phyloP scores from a whole-genome alignment of 164 flowering plant genomes.

The Santalum album region DNA sequence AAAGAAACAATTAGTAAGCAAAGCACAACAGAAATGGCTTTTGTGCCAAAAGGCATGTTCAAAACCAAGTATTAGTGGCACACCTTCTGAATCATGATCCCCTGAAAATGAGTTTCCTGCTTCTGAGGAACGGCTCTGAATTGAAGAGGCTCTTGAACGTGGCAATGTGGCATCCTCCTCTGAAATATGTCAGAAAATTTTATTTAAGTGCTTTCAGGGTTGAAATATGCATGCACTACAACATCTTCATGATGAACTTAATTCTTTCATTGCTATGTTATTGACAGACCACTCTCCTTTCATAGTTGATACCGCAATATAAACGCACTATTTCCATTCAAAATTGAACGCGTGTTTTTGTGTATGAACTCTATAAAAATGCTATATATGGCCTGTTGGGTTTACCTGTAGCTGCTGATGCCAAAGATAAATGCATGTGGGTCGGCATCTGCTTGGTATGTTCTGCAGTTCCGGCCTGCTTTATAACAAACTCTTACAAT shows the following conservation, averaged over 20 bases:
- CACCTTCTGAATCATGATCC: constrained; percentile 56
- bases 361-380: background rate
- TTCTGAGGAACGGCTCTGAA: constrained; percentile 38
- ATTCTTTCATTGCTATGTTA: no score
- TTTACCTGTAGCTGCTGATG: constrained; percentile 26
- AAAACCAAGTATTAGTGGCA: background rate
- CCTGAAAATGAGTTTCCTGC: constrained; percentile 34
- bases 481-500: background rate
- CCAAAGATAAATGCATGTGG: constrained; percentile 20
- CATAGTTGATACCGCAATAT: no score
- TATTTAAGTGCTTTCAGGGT: background rate
- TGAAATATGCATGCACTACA: no score
- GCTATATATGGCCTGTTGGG: background rate
- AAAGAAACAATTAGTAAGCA: no score
- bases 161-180: constrained; percentile 47
- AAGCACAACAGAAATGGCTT: background rate
- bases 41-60: background rate
- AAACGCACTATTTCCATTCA: no score
- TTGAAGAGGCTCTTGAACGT: constrained; percentile 36
- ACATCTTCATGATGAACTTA: no score
- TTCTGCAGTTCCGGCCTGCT: constrained; percentile 29
- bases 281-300: no score
- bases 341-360: no score
- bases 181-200: constrained; percentile 17
- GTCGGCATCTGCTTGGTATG: constrained; percentile 25